phyloP scores from a whole-genome alignment of 331 rosid genomes.

The Phaseolus coccineus region DNA sequence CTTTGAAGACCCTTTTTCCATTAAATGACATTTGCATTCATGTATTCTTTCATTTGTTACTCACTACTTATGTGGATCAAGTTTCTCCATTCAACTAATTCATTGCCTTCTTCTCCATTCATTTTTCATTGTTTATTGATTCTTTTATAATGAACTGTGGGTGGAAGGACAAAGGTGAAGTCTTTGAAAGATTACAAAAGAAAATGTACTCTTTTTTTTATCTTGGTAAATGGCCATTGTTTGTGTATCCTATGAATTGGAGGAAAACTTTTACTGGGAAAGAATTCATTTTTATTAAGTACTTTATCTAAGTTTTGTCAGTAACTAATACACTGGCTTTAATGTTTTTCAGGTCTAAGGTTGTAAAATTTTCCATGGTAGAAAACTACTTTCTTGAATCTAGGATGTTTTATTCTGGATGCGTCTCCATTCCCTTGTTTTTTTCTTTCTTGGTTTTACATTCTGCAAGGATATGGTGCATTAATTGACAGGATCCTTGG shows the following conservation, averaged over 20 bases:
- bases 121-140: neutral
- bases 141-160: neutral
- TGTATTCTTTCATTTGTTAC: conserved; percentile 27
- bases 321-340: neutral
- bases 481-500: conserved; percentile 10
- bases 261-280: neutral
- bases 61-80: neutral
- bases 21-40: conserved; percentile 31
- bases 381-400: neutral
- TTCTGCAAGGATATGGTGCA: conserved; percentile 2
- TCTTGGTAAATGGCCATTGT: neutral
- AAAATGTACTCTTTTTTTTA: neutral
- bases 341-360: neutral
- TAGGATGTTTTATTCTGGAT: neutral
- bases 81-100: neutral
- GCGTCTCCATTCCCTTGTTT: neutral
- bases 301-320: neutral
- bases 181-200: neutral
- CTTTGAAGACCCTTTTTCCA: neutral
- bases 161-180: neutral
- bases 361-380: neutral
- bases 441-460: neutral
- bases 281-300: neutral
- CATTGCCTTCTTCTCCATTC: neutral
- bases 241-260: neutral